Base-by-base conservation (phyloP, 192 early-diverging fungal genomes). In the Spizellomyces sp. region DNA sequence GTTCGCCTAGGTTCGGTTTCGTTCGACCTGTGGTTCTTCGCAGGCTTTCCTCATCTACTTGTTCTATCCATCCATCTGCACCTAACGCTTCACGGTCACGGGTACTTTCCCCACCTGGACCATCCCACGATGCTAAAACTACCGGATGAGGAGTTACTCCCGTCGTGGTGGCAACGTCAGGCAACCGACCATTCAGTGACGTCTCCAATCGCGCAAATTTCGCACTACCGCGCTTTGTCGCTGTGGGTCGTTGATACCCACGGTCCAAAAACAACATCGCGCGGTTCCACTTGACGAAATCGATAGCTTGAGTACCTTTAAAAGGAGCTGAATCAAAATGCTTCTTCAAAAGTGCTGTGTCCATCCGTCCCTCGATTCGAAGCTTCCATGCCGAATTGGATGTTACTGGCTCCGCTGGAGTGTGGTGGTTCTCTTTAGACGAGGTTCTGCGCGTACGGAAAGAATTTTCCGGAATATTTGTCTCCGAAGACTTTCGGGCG, bases 201-300 rank as follows among this genome's bases (percentile, higher is more conserved):
- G 21, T 42, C 17, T 36, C 42, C 5, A 61, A 41, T 14, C 59
- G 59, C 5, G 3, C 59, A 10, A 61, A 14, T 42, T 41, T 15
- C 6, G 14, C 17, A 15, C 22, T 17, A 61, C 15, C 15, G 6
- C 42, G 17, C 17, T 41, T 17, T 6, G 59, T 27, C 5, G 22
- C 15, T 41, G 17, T 61, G 17, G 14, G 21, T 4, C 17, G 17
- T 36, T 61, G 59, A 41, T 61, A 61, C 17, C 59, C 59, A 42
- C 59, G 59, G 36, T 61, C 17, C 14, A 41, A 27, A 42, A 61
- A 61, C n/a, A 61, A 61, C 15, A 61, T 14, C 5, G 59, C 9
- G 9, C 59, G 59, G 9, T 61, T 61, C 59, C 59, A 61, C 15
- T 42, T 19, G 14, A 61, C 59, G 6, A 61, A 61, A 41, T 61